phyloP scores from a whole-genome alignment of 2,329 filamentous ascomycete genomes.

The Penicillium sp. region DNA sequence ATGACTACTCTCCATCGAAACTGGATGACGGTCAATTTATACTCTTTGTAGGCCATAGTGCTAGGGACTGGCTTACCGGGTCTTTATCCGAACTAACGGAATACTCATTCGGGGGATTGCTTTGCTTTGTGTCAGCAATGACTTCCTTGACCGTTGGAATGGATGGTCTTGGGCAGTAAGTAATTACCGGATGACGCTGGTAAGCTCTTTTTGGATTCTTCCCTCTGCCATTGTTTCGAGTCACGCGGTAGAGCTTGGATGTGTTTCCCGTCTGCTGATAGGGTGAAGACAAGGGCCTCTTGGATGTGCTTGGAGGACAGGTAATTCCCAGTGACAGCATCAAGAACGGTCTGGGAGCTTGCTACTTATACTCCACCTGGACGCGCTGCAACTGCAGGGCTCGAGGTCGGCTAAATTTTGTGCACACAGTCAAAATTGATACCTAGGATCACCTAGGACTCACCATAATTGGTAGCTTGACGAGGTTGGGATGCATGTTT shows the following conservation, averaged over 20 bases:
- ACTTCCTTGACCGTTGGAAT: background rate
- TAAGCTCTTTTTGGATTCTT: background rate
- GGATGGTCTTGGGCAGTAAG: background rate
- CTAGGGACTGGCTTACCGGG: background rate
- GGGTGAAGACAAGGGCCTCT: background rate
- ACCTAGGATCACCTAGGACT: background rate
- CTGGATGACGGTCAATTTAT: background rate
- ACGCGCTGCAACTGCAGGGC: background rate
- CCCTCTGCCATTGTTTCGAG: background rate
- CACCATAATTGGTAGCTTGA: background rate
- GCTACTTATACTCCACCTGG: background rate
- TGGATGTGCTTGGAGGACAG: background rate
- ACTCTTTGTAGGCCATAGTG: background rate
- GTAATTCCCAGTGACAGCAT: background rate
- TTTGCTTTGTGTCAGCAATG: background rate
- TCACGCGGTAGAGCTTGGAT: background rate
- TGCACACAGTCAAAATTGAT: background rate
- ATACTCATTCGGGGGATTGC: background rate
- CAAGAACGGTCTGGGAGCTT: background rate
- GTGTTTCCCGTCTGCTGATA: background rate
- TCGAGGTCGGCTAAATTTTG: background rate
- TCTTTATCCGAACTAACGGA: background rate
- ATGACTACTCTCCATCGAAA: background rate
- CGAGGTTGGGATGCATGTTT: background rate
- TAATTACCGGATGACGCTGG: background rate